Base-by-base conservation (phyloP, 2,329 filamentous ascomycete genomes). In the Tolypocladium ophioglossoides region DNA sequence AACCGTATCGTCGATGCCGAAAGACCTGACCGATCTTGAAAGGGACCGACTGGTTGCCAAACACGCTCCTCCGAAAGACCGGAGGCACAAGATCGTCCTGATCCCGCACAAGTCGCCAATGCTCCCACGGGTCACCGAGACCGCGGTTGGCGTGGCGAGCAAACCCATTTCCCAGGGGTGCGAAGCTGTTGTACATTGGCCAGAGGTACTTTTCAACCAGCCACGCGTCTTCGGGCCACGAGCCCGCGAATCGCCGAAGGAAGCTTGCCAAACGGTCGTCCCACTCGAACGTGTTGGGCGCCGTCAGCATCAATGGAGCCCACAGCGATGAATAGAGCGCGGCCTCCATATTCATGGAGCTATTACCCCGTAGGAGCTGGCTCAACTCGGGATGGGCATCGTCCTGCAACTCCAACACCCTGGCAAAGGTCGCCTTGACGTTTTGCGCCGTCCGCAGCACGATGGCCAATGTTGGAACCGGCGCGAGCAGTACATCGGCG, bases 1-100 rank as follows among this genome's bases (percentile, higher is more conserved):
- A 96, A 22, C 79, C 74, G 66, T 94, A 96, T 48, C 91, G 80
- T 57, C 78, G 83, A 70, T 99, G 94, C 50, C 78, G 79, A 66
- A 97, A 95, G 8, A 96, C 79, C 62, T 95, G 87, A 1, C 94
- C 94, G 50, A 96, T 80, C 51, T 77, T 81, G 67, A 83, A 92
- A 1, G 66, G 61, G 34, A 68, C 62, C 5, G 61, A 58, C 35
- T 63, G 57, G 10, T 58, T 59, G 6, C 54, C 57, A 52, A 50
- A 38, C 52, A 52, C n/a, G 63, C 60, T 49, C 64, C 67, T 68
- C 27, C 58, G 67, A 61, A 62, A 68, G 58, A 62, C 63, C 30
- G 61, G 60, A 40, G 78, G 72, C 55, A 66, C 60, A 24, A 73
- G 58, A 22, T 67, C 65, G 62, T 82, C 78, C 16, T 74, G 64